Conservation (phyloP, 495 filamentous ascomycete genomes). For the Aspergillus saccharolyticus region DNA sequence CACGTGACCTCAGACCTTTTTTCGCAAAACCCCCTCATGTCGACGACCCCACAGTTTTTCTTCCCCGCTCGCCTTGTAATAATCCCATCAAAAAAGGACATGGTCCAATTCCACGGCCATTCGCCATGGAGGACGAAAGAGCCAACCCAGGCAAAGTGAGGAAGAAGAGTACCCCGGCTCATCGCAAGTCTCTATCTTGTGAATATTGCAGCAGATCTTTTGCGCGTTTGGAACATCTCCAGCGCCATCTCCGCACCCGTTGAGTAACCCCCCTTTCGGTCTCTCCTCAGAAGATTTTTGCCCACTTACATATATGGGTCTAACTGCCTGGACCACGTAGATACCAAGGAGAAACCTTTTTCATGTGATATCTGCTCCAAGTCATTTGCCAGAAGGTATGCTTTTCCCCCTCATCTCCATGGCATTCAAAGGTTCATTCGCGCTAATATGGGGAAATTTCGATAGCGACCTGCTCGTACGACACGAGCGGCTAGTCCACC, state of each 20-base stretch:
- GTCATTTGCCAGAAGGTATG: slow-evolving; percentile 48
- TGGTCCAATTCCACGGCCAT: slow-evolving; percentile 24
- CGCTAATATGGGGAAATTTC: slow-evolving; percentile 31
- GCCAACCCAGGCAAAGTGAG: slow-evolving; percentile 35
- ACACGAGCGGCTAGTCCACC: slow-evolving; percentile 69
- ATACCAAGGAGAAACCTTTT: slow-evolving; percentile 53
- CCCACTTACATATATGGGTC: slow-evolving; percentile 8
- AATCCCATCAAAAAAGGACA: slow-evolving; percentile 17
- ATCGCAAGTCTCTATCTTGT: slow-evolving; percentile 46
- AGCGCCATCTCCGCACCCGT: slow-evolving; percentile 53
- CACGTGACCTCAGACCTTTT: slow-evolving; percentile 30
- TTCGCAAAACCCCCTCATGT: slow-evolving; percentile 29
- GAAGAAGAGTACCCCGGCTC: slow-evolving; percentile 37
- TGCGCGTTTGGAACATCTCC: slow-evolving; percentile 48
- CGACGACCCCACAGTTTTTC: slow-evolving; percentile 41
- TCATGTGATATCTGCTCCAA: slow-evolving; percentile 49
- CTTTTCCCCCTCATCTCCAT: not conserved
- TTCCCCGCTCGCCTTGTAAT: slow-evolving; percentile 30
- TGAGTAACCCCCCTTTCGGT: slow-evolving; percentile 34
- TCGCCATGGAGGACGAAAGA: slow-evolving; percentile 45
- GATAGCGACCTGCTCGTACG: slow-evolving; percentile 63
- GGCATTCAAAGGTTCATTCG: slow-evolving; percentile 11
- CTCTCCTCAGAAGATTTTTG: slow-evolving; percentile 10
- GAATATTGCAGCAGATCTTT: slow-evolving; percentile 49
- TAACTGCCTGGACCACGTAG: slow-evolving; percentile 31